Evolutionary conservation across 2,329 filamentous ascomycete species (phyloP).

Genomic region (Akanthomyces uredinophilus): DNA sequence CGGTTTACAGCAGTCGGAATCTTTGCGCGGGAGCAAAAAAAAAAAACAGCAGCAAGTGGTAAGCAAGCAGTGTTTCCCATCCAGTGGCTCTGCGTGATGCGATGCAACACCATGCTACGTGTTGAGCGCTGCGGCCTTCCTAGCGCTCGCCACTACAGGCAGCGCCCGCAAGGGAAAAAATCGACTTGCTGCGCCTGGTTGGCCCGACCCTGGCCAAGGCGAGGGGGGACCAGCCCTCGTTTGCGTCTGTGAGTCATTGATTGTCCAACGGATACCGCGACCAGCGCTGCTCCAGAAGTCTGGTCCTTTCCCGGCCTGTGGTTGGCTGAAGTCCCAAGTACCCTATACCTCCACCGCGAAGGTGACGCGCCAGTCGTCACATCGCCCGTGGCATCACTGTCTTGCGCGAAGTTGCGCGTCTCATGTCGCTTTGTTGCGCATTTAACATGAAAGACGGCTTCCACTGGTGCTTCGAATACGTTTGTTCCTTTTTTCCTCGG

Average conservation of each 20-base stretch:
- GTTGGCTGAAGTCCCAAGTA: constrained; percentile 9
- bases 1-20: background rate
- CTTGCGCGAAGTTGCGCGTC: constrained; percentile 10
- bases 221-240: constrained; percentile 2
- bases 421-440: background rate
- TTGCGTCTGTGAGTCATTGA: constrained; percentile 17
- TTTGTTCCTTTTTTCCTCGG: background rate
- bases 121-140: background rate
- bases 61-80: background rate
- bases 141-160: background rate
- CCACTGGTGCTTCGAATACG: background rate
- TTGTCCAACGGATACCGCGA: constrained; percentile 12
- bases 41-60: background rate
- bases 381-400: background rate
- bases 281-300: constrained; percentile 2
- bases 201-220: background rate
- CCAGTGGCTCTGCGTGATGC: background rate
- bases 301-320: background rate
- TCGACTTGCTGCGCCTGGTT: background rate
- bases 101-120: background rate
- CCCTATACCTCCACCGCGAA: constrained; percentile 11
- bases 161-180: background rate
- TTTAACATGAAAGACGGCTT: background rate
- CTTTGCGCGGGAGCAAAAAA: background rate
- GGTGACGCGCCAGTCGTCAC: constrained; percentile 11